Conservation (phyloP, 2,329 filamentous ascomycete genomes). For the Scedosporium apiospermum region DNA sequence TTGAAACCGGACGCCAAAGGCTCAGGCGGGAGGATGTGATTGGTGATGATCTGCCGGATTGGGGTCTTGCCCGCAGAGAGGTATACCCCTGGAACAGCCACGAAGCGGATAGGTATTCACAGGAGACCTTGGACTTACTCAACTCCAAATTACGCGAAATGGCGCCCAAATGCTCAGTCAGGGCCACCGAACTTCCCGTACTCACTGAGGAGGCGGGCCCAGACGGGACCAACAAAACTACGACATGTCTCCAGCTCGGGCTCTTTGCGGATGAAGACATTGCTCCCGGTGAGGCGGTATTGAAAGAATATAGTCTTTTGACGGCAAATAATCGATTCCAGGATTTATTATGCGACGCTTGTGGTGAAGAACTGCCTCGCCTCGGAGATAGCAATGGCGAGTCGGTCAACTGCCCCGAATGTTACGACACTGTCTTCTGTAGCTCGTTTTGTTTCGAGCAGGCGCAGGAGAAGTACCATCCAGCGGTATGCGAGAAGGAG, state of each 20-base stretch:
- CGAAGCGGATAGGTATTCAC: conserved; percentile 61
- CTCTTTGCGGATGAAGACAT: conserved; percentile 84
- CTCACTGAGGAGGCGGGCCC: conserved; percentile 31
- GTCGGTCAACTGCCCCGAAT: conserved; percentile 49
- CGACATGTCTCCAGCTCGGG: conserved; percentile 68
- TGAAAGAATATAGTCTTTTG: conserved; percentile 75
- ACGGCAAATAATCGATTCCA: conserved; percentile 85
- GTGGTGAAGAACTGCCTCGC: conserved; percentile 62
- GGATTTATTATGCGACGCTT: conserved; percentile 82
- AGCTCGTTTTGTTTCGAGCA: conserved; percentile 46
- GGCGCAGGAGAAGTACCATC: conserved; percentile 53
- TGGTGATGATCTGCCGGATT: conserved; percentile 53
- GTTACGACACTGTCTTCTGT: conserved; percentile 59
- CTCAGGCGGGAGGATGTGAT: conserved; percentile 36
- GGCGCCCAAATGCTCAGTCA: conserved; percentile 75
- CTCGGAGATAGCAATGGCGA: conserved; percentile 33
- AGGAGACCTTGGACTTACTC: conserved; percentile 58
- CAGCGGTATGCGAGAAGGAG: conserved; percentile 56
- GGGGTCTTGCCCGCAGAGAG: conserved; percentile 58
- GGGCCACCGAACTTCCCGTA: conserved; percentile 64
- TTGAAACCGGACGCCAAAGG: conserved; percentile 39
- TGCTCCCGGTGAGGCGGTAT: conserved; percentile 61
- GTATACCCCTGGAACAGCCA: conserved; percentile 62
- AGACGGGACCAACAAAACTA: conserved; percentile 38
- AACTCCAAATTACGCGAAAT: conserved; percentile 60